Conservation (phyloP, 2,329 filamentous ascomycete genomes). For the Clonostachys sp. region DNA sequence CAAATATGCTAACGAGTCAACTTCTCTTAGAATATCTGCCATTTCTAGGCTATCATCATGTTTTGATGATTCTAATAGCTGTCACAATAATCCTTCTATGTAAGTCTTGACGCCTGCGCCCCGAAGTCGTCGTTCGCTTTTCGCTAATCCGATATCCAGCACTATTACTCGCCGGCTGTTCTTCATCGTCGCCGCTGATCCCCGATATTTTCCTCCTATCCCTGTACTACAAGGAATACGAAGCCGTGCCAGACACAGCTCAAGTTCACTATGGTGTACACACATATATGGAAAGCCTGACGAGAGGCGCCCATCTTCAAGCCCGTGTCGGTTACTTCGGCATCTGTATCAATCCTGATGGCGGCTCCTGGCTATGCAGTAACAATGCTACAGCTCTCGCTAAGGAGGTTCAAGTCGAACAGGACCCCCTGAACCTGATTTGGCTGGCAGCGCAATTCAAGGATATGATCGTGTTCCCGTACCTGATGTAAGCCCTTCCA, state of each 20-base stretch:
- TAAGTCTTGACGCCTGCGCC: slow-evolving; percentile 43
- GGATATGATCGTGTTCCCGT: slow-evolving; percentile 97
- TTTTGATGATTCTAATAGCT: slow-evolving; percentile 96
- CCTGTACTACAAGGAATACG: slow-evolving; percentile 91
- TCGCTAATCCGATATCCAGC: slow-evolving; percentile 44
- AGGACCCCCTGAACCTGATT: slow-evolving; percentile 94
- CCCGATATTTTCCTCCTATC: slow-evolving; percentile 96
- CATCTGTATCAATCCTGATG: slow-evolving; percentile 90
- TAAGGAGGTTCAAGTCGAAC: slow-evolving; percentile 81
- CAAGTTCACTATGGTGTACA: slow-evolving; percentile 90
- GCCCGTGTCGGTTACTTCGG: slow-evolving; percentile 97
- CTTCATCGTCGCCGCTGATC: slow-evolving; percentile 91
- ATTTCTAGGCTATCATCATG: slow-evolving; percentile 73
- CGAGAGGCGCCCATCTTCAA: slow-evolving; percentile 76
- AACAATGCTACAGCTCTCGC: slow-evolving; percentile 95
- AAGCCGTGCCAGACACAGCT: slow-evolving; percentile 73
- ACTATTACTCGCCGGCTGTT: slow-evolving; percentile 89
- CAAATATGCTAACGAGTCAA: no score
- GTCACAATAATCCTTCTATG: slow-evolving; percentile 91
- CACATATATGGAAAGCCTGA: slow-evolving; percentile 83
- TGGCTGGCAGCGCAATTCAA: slow-evolving; percentile 98
- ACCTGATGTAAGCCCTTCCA: slow-evolving; percentile 68
- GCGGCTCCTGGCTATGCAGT: slow-evolving; percentile 88
- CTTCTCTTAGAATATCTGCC: slow-evolving; percentile 52
- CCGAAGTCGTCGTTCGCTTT: no score